Base-by-base conservation (phyloP, 129 eudicot genomes). In the Saussurea involucrata region DNA sequence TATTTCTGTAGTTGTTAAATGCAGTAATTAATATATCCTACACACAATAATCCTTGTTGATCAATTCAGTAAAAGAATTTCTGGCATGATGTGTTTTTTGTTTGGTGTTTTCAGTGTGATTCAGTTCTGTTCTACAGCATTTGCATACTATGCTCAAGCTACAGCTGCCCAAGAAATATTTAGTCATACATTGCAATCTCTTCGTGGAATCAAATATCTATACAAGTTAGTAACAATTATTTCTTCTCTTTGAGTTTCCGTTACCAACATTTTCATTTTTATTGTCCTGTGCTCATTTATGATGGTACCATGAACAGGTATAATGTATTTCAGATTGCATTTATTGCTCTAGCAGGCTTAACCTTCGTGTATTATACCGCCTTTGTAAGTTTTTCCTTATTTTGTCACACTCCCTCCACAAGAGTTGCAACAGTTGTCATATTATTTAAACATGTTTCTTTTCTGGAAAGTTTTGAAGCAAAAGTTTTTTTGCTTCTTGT, bases 151-250 rank as follows among this genome's bases (percentile, higher is more conserved):
- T 72, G 97, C 99, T 63, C 99, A 89, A 88, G 99, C 99, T 40
- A 95, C 99, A 37, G 99, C 99, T 25, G 99, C 97, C 24, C 96
- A 88, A 78, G 99, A 95, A 84, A 95, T 95, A 77, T 95, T 95
- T 82, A 87, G 99, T 81, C 99, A 95, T 74, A 95, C 97, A 1
- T 80, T 95, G 88, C 96, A 95, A 84, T 95, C 99, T 79, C 99
- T 95, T 36, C 89, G 97, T 20, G 99, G 99, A 75, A 95, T 95
- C 46, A 92, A 95, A 87, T 95, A 95, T 83, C 83, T 95, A 69
- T 95, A 95, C 97, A 92, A 95, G 99, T 95, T 24, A 55, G 93
- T 83, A 61, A 15, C 73, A 9, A 36, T 11, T 63, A 9, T 21
- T 57, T n/a, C 66, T 60, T 6, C 49, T 6, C 3, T 34, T 24